Evolutionary conservation across 2,329 filamentous ascomycete species (phyloP), one percentile per base, ranked within the genome.

Genomic region (Dissoconium aciculare): DNA sequence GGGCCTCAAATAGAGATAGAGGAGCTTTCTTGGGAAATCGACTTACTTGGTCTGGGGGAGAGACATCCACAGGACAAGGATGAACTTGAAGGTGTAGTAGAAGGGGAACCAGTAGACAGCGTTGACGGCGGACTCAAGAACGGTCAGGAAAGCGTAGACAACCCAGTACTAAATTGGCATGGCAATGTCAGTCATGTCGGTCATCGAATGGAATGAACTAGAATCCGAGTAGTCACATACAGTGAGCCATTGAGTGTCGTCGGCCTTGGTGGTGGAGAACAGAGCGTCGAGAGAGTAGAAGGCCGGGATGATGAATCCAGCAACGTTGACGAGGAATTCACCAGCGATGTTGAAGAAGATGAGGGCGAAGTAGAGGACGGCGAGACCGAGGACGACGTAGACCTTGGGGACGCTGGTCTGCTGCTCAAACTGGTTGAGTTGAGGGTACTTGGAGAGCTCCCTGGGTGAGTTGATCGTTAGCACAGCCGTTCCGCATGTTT

Each of bases 61-160:
- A 49, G 87, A 76, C 65, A 98, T 84, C 89, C 89, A 98, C 58
- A 98, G 76, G 51, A 95, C 71, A 58, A 95, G 79, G 55, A 91
- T 67, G 56, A 98, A 94, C 73, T 98, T 98, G 79, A 98, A 95
- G 56, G 85, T 87, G 64, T 82, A 98, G 78, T 98, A 98, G 68
- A 98, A 98, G 55, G 89, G 61, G 67, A 91, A 83, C 81, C 81
- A 91, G 71, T 89, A 89, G 41, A 87, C 79, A 41, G 83, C 78
- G 61, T 70, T 84, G 52, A 91, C 62, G 39, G 79, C 69, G 58
- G 78, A 84, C 69, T 91, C 82, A 47, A 83, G 54, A 29, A 89
- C 78, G 39, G 78, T 84, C 60, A 89, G 73, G 61, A 81, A 77
- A 33, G 80, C 65, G 53, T 81, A 89, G 39, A 82, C 78, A 37